Base-by-base conservation (phyloP, 805 yeast species). In the Candida easanensis region DNA sequence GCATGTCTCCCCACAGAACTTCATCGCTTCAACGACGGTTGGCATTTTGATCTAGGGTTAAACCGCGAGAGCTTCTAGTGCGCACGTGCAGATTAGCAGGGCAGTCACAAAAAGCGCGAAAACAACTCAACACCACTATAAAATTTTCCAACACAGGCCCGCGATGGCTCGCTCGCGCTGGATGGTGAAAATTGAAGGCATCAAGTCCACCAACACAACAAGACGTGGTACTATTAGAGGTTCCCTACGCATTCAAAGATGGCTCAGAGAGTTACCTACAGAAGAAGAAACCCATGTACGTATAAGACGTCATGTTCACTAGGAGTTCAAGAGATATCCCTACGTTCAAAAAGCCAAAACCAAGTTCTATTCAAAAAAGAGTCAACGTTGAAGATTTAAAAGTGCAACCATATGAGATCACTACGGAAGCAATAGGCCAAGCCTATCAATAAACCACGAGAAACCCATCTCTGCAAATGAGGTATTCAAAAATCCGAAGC, bases 241-340 rank as follows among this genome's bases (percentile, higher is more conserved):
- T 26, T 25, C 33, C 19, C n/a, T 30, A 33, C 44, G 36, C 42
- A 38, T 38, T 41, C 53, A 48, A 78, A 69, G 78, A 93, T 93
- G 99, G 99, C 97, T 74, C 96, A 89, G 80, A 91, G 99, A 84
- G 95, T 90, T 77, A 89, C 97, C 64, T 90, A 82, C 87, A 88
- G 97, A 85, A 88, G 95, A 83, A 88, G 96, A 84, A 90, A 89
- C 76, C 96, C 97, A 79, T 90, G 36, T 33, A 33, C 18, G 36
- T 33, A 33, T 27, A 20, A 19, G 26, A 15, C 27, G 27, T 17
- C 17, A 14, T 33, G 17, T 20, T 48, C 57, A 38, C 26, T n/a
- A 17, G 26, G 36, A n/a, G 17, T 30, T 30, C 15, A 20, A 18
- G 35, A 19, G 22, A 35, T 22, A 26, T 26, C n/a, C 6, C n/a